Base-by-base conservation (phyloP, 768 basidiomycete genomes). In the Termitomyces sp. region DNA sequence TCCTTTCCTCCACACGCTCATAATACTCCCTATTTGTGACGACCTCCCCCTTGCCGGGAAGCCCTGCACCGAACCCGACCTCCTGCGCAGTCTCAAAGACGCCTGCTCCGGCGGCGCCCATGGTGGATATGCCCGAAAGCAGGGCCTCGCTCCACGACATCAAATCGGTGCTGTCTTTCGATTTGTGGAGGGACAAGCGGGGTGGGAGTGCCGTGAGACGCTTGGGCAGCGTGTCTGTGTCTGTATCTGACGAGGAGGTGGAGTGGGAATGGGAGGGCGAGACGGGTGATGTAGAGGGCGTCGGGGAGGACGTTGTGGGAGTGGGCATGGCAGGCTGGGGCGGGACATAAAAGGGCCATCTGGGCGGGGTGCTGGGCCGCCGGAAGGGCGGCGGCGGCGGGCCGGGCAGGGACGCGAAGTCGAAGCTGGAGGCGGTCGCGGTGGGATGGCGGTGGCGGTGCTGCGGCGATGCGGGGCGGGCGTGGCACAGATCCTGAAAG, bases 71-170 rank as follows among this genome's bases (percentile, higher is more conserved):
- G 16, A 42, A 0, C 40, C n/a, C 17, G 30, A 19, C 21, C 55
- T 55, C 52, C 54, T 66, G 64, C 7, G 61, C 61, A 16, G 41
- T 32, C 9, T 58, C 56, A 46, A 64, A 64, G 8, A 23, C 27
- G 0, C 34, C 32, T 19, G 6, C 12, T 34, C 34, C 23, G 2
- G 8, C 11, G 11, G 17, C 19, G 0, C 21, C 40, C 27, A 44
- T 54, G 16, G 54, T 60, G 1, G 78, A 76, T n/a, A 83, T 76
- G 2, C 77, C 81, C n/a, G 72, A 79, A 32, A 85, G 72, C 35
- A 85, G 61, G 6, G 79, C 74, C 61, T 80, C 76, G 10, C 79
- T 75, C 85, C 84, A 85, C 27, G 74, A 73, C 10, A 76, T 73
- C 27, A 84, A 70, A 59, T 78, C 82, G 12, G 69, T 64, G 54